Evolutionary conservation across 148 eudicot species (phyloP), one percentile per base, ranked within the genome.

Genomic region (Spergularia bocconei): DNA sequence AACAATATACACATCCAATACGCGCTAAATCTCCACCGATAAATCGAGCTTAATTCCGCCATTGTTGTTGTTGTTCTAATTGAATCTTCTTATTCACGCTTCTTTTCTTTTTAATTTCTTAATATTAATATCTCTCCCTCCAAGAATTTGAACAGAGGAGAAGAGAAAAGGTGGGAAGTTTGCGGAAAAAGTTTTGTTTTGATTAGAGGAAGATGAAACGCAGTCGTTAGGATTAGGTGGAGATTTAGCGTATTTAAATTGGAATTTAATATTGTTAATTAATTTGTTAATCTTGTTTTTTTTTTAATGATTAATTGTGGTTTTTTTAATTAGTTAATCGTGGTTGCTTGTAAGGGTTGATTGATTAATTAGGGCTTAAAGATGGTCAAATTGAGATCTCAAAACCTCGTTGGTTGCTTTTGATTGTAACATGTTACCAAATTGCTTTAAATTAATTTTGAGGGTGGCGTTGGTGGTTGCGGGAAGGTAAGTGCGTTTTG

Each of bases 1-100:
- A 79, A 39, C 15, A 76, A 23, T 9, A 80, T 41, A 33, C 67
- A 81, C 38, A 85, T 19, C 79, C 84, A 71, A 57, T 83, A 33
- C 55, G 57, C 73, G 55, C 38, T 36, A 16, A 74, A 63, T 67
- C 75, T 62, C 67, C 77, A 52, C n/a, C 70, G 61, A 53, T 36
- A 33, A 21, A 66, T 59, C 51, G 64, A 68, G 21, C 55, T 60
- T 23, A 58, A 69, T 0, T 78, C 54, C 84, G 74, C 78, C 87
- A 84, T 80, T 74, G 52, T 47, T 62, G 11, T 5, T 12, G 76
- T 0, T 16, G 0, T 44, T 29, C 36, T 44, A 44, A 44, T 44
- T 29, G 36, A 29, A 29, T 44, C 48, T 9, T 44, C 10, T 44
- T 44, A 1, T 44, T 6, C 48, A 9, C 10, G 48, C 10, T 44